A percentile compares a stretch with the other conserved stretches of the same genome.
These are phyloP conservation scores for Infundibulicybe gibba DNA, from an alignment of 768 basidiomycete species.

Conservation along the genomic window DNA sequence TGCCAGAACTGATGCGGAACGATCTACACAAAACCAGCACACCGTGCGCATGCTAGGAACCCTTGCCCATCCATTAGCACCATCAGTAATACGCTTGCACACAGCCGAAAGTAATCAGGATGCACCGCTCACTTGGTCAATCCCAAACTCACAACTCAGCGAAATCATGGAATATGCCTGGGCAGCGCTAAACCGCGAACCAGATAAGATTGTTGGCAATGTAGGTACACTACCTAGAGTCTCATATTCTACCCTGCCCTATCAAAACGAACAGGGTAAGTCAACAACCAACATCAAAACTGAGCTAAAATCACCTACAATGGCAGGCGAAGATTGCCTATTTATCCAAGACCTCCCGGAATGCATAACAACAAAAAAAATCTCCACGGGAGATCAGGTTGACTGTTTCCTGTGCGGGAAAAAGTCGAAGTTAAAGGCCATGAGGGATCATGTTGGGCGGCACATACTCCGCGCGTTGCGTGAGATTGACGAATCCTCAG, in stretches of 20 bases:
- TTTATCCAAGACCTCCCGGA: not conserved
- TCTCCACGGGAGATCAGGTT: not conserved
- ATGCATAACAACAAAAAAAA: not conserved
- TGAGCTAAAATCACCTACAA: not conserved
- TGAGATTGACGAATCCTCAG: not conserved
- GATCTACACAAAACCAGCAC: not conserved
- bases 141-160: not conserved
- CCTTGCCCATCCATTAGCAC: not conserved
- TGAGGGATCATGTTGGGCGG: conserved; percentile 11
- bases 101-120: not conserved
- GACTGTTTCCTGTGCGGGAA: not conserved
- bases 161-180: not conserved
- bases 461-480: conserved; percentile 8
- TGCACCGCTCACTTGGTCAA: not conserved
- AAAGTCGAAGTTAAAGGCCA: not conserved
- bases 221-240: not conserved
- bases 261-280: not conserved
- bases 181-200: not conserved
- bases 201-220: not conserved
- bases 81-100: not conserved
- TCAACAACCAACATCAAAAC: not conserved
- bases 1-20: not conserved
- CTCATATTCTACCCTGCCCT: not conserved
- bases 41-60: not conserved
- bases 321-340: not conserved